Evolutionary conservation across 2,329 filamentous ascomycete genomes (phyloP).

Genomic region (Paecilomyces fulvus): DNA sequence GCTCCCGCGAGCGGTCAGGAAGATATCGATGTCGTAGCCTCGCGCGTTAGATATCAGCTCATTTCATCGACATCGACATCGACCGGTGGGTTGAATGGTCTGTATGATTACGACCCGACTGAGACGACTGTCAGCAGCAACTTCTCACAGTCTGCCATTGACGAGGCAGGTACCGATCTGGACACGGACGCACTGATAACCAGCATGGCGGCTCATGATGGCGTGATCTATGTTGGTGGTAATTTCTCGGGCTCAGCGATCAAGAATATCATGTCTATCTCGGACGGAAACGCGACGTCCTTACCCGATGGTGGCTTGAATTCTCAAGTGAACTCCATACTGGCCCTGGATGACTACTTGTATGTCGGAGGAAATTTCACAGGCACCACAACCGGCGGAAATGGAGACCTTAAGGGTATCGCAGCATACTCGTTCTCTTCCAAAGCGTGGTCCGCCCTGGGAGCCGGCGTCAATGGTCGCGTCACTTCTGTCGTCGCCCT

Average conservation of each 20-base stretch:
- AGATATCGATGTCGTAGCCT: slow-evolving; percentile 75
- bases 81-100: slow-evolving; percentile 73
- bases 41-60: slow-evolving; percentile 67
- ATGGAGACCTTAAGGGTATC: slow-evolving; percentile 62
- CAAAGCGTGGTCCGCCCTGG: slow-evolving; percentile 68
- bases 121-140: slow-evolving; percentile 51
- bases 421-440: slow-evolving; percentile 64
- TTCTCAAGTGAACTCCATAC: slow-evolving; percentile 63
- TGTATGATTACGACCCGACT: slow-evolving; percentile 79
- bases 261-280: slow-evolving; percentile 70
- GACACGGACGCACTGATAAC: slow-evolving; percentile 59
- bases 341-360: slow-evolving; percentile 55
- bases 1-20: slow-evolving; percentile 54
- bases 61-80: too few species aligned
- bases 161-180: slow-evolving; percentile 66
- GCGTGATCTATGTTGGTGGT: slow-evolving; percentile 68
- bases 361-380: slow-evolving; percentile 84
- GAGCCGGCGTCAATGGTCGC: slow-evolving; percentile 73
- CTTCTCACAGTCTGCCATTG: slow-evolving; percentile 64
- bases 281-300: slow-evolving; percentile 52
- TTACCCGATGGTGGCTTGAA: slow-evolving; percentile 69
- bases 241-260: slow-evolving; percentile 66
- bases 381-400: slow-evolving; percentile 55
- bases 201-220: slow-evolving; percentile 55
- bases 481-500: slow-evolving; percentile 70